Percentiles rank a stretch among this genome's conserved stretches.
These are phyloP conservation scores for Mentha longifolia DNA, from an alignment of 257 asterid species.

Conservation along the genomic window DNA sequence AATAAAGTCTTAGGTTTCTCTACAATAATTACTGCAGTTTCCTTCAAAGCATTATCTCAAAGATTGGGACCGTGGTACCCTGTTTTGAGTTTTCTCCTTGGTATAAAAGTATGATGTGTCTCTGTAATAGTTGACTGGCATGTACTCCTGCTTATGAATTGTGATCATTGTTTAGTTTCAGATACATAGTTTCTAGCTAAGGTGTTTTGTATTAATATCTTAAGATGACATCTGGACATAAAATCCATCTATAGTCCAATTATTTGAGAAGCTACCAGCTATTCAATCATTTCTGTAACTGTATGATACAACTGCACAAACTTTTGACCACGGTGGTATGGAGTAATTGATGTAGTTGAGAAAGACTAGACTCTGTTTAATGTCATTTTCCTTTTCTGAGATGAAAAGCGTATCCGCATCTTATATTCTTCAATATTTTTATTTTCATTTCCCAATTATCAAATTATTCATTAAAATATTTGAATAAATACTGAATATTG, in stretches of 20 bases:
- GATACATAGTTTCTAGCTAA: not conserved
- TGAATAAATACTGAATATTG: not conserved
- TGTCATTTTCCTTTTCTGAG: not conserved
- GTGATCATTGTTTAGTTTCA: conserved; percentile 6
- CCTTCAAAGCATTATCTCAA: not conserved
- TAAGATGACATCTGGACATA: not conserved
- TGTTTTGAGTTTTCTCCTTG: not conserved
- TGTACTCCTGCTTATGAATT: conserved; percentile 11
- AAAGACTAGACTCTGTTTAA: not conserved
- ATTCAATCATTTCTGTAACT: not conserved
- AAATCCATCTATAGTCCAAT: not conserved
- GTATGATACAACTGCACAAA: not conserved
- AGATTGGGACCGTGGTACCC: not conserved
- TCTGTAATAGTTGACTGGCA: not conserved
- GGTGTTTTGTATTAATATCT: not conserved
- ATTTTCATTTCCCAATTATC: not conserved
- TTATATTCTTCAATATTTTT: not conserved
- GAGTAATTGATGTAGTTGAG: not conserved
- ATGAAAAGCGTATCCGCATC: not conserved
- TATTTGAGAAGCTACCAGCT: not conserved
- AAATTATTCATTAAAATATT: not conserved
- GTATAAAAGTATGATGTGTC: not conserved
- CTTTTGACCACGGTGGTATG: not conserved
- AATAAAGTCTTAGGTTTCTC: not conserved
- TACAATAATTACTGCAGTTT: not conserved